A percentile compares a stretch with the other conserved stretches of the same genome.
Evolutionary conservation across 73 alveolate species (phyloP).

Genomic region (Paramecium octaurelia): DNA sequence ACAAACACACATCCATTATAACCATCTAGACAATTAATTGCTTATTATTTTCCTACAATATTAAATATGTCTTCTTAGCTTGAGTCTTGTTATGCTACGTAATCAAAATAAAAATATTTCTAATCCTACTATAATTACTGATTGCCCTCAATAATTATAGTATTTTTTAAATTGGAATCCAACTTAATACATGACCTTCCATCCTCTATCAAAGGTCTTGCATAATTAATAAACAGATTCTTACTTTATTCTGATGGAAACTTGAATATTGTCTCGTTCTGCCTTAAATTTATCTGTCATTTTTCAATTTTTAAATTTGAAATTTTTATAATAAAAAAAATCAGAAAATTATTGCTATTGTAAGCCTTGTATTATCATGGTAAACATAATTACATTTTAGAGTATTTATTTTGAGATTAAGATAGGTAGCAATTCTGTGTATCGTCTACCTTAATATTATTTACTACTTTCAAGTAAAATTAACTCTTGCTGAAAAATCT

Average conservation of each 20-base stretch:
- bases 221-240: not conserved
- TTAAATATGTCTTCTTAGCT: conserved; percentile 29
- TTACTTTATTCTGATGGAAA: conserved; percentile 25
- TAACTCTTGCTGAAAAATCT: not conserved
- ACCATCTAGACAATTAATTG: conserved; percentile 39
- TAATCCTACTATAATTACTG: not conserved
- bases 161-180: conserved; percentile 33
- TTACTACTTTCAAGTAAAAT: not conserved
- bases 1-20: conserved; percentile 80
- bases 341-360: not conserved
- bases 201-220: conserved; percentile 19
- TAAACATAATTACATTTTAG: not conserved
- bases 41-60: conserved; percentile 32
- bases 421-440: not conserved
- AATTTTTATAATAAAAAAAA: not conserved
- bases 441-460: not conserved
- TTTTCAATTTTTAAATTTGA: not conserved
- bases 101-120: conserved; percentile 42
- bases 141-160: conserved; percentile 9
- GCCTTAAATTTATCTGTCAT: conserved; percentile 9
- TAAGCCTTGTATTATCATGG: not conserved
- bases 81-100: conserved; percentile 3
- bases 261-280: conserved; percentile 27
- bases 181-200: not conserved
- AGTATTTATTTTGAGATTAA: not conserved